Evolutionary conservation across 2,329 filamentous ascomycete species (phyloP).

Genomic region (Epichloe uncinata): DNA sequence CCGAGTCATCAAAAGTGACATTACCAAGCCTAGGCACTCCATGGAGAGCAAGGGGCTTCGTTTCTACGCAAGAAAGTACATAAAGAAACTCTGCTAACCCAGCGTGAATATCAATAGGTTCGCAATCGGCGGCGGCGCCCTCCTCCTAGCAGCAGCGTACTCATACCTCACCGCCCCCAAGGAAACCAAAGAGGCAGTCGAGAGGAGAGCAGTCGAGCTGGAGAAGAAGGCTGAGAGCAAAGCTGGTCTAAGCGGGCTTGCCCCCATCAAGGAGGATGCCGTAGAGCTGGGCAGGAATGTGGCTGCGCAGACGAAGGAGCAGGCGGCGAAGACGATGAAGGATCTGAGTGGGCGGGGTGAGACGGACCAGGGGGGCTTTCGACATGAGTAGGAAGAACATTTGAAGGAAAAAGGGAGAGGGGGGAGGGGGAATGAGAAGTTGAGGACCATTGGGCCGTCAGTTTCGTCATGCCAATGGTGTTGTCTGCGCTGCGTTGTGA

Average conservation of each 20-base stretch:
- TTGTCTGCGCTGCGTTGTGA: no score
- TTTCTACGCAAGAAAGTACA: neutral
- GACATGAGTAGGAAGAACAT: slow-evolving; percentile 11
- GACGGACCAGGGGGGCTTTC: slow-evolving; percentile 17
- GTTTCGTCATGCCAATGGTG: no score
- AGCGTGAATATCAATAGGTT: slow-evolving; percentile 9
- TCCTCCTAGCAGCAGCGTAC: slow-evolving; percentile 14
- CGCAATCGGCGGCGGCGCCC: slow-evolving; percentile 15
- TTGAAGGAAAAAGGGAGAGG: no score
- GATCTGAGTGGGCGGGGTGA: slow-evolving; percentile 19
- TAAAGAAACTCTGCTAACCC: no score
- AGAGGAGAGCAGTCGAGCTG: slow-evolving; percentile 6
- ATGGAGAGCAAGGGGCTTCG: no score
- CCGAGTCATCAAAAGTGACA: no score
- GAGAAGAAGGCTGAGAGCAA: neutral
- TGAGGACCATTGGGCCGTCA: neutral
- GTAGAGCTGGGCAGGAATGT: neutral
- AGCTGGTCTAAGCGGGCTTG: neutral
- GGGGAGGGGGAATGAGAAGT: neutral
- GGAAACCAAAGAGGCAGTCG: slow-evolving; percentile 5
- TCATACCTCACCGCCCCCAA: slow-evolving; percentile 14
- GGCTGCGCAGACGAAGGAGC: slow-evolving; percentile 9
- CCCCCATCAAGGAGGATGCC: slow-evolving; percentile 8
- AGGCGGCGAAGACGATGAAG: slow-evolving; percentile 12
- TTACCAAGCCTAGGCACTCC: no score